Base-by-base conservation (phyloP, 306 rosid species). In the Prunus padus region DNA sequence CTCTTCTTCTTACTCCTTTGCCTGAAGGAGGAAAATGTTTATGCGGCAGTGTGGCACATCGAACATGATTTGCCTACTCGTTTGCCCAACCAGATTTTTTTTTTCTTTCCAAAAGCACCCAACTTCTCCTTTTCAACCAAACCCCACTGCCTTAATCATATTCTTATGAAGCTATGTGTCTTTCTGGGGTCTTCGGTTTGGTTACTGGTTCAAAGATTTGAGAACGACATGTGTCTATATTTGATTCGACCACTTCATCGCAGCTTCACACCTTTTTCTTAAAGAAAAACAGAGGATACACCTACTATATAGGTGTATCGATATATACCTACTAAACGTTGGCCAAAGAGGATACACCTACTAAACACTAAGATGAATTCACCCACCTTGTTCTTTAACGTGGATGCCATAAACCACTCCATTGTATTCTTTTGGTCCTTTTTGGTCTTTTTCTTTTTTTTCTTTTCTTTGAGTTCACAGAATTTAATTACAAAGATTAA, bases 351-450 rank as follows among this genome's bases (percentile, higher is more conserved):
- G 16, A 46, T 46, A 11, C 72, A 47, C 72, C 56, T 25, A 28
- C 54, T 72, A 15, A 42, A 37, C 52, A 52, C 52, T 61, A 11
- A 54, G 65, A 20, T 31, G 47, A 13, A 71, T 20, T 61, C 42
- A 61, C 33, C 62, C 66, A 23, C 42, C 67, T 12, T 42, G 19
- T 52, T 66, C 75, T 71, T 59, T 55, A 72, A 70, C 76, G 56
- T 65, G 76, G 56, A 55, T 42, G 68, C 80, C 81, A 83, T 72
- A 72, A 82, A 78, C 56, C 76, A 82, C 79, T 68, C 44, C 57
- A 52, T 28, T 8, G 76, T 23, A 23, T 11, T 11, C 8, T 4
- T 15, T 63, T 61, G 66, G n/a, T 28, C 12, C 40, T 28, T 61
- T 61, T 23, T 23, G 8, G 3, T 42, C 13, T 47, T 11, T 12